phyloP scores from a whole-genome alignment of 345 rosid species.

The Eucalyptus urophylla region DNA sequence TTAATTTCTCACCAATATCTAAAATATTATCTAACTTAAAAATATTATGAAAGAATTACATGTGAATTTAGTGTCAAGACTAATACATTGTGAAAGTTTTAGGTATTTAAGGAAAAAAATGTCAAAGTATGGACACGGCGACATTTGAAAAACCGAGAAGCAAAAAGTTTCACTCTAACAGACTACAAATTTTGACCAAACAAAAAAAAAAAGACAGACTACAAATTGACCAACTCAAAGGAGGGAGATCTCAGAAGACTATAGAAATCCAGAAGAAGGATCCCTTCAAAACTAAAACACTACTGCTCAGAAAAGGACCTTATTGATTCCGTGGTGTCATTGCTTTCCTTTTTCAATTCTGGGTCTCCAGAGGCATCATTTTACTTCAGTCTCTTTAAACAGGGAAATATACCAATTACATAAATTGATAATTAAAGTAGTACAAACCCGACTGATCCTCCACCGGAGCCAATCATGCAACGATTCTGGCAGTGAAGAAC shows the following conservation, averaged over 20 bases:
- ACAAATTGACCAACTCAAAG: not conserved
- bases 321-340: not conserved
- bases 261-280: not conserved
- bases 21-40: not conserved
- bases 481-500: conserved; percentile 59
- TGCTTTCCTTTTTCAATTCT: not conserved
- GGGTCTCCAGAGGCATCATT: not conserved
- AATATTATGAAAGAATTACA: not conserved
- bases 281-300: not conserved
- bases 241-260: not conserved
- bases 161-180: not conserved
- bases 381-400: not conserved
- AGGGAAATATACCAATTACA: not conserved
- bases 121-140: not conserved
- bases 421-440: not conserved
- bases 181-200: not conserved
- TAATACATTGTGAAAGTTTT: not conserved
- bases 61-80: not conserved
- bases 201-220: not conserved
- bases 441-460: conserved; percentile 96
- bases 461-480: conserved; percentile 91
- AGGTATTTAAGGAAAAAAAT: not conserved
- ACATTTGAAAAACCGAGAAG: not conserved
- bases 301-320: not conserved
- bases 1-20: not conserved